Evolutionary conservation across 1,284 basidiomycete genomes (phyloP).

Genomic region (Tilletia caries): DNA sequence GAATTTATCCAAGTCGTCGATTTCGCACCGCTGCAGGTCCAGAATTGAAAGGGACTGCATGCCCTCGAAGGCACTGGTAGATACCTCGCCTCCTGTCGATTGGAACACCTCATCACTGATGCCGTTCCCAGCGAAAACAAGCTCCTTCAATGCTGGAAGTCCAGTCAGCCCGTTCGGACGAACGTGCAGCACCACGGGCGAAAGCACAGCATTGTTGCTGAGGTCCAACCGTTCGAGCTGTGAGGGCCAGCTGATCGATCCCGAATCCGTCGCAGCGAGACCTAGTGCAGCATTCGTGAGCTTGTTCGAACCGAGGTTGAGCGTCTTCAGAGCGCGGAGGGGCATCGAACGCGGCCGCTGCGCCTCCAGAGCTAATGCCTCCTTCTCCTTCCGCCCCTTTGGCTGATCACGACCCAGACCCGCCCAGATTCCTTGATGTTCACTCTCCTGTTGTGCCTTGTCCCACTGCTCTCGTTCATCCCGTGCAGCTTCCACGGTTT

Average conservation of each 20-base stretch:
- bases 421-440: constrained; percentile 34
- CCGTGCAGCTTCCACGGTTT: constrained; percentile 21
- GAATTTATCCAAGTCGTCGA: constrained; percentile 33
- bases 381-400: constrained; percentile 25
- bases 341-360: constrained; percentile 17
- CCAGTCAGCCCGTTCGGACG: constrained; percentile 24
- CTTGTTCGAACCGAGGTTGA: constrained; percentile 41
- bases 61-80: background rate
- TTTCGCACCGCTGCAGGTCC: constrained; percentile 40
- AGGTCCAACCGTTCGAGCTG: background rate
- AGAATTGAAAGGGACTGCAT: constrained; percentile 26
- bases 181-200: constrained; percentile 18
- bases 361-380: background rate
- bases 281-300: constrained; percentile 34
- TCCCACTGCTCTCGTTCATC: constrained; percentile 29
- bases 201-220: constrained; percentile 1
- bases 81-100: background rate
- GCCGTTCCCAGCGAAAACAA: constrained; percentile 39
- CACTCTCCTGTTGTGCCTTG: constrained; percentile 20
- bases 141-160: constrained; percentile 29
- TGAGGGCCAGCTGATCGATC: constrained; percentile 18
- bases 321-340: constrained; percentile 27
- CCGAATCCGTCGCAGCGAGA: constrained; percentile 14
- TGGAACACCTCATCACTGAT: constrained; percentile 39
- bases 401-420: constrained; percentile 21